Evolutionary conservation across 257 asterid genomes (phyloP), one percentile per base, ranked within the genome.

Genomic region (Thymus quinquecostatus): DNA sequence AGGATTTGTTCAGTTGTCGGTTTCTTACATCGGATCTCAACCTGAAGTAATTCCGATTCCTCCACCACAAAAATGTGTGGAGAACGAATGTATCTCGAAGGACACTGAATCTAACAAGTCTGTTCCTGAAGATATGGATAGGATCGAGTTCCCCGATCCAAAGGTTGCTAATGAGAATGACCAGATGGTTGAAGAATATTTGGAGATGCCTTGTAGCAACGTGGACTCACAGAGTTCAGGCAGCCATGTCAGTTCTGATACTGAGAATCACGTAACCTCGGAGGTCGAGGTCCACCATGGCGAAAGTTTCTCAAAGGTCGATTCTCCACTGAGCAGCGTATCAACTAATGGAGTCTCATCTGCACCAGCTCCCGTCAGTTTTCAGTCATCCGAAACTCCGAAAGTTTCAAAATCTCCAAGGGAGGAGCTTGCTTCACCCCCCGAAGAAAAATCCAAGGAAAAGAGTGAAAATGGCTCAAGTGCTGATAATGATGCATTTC

Each of bases 91-190:
- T 43, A 61, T 33, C 11, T 70, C 30, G 56, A 82, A 50, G 40
- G 88, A 86, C 14, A 75, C 47, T 0, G 88, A 87, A 53, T 76
- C 70, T 50, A 76, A 30, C 64, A 78, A 82, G 53, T 66, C 87
- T 2, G 73, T 62, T 13, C 57, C 89, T 2, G 51, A 70, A 34
- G 96, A 85, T 59, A 74, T 91, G 73, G 97, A 85, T 33, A 88
- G 81, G 79, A 88, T 94, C 6, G 98, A 94, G 89, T 94, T 94
- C 75, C 99, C 97, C 1, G 99, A 94, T 71, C 99, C 97, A 2
- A 89, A 86, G 73, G 81, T 94, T 14, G 85, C 61, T 3, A 89
- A 83, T 41, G 98, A 94, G 81, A 92, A 91, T 58, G 64, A 89
- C 55, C 82, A 85, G 80, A 94, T 94, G 99, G 96, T 87, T 7